Evolutionary conservation across 2,329 filamentous ascomycete genomes (phyloP), one percentile per base, ranked within the genome.

Genomic region (Stylonectria norvegica): DNA sequence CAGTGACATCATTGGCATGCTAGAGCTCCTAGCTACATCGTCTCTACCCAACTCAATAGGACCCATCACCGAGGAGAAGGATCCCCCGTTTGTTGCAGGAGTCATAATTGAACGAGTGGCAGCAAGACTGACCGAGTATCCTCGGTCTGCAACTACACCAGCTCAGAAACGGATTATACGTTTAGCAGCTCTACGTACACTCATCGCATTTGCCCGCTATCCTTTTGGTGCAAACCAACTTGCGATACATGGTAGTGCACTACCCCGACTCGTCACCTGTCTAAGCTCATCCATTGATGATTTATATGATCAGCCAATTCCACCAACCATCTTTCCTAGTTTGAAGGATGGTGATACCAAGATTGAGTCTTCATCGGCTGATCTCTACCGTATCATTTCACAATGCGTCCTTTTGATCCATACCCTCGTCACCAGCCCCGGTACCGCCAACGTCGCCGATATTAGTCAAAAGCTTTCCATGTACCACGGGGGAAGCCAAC

Each of bases 241-340:
- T 7, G 85, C 84, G 0, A 67, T 69, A 5, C 85, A 93, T 60
- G 75, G 76, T 3, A 78, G 76, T 28, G 81, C 81, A 10, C 78
- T 95, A 12, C 88, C 86, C 1, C 79, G 87, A 3, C 68, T 95
- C 0, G 82, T 94, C 18, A 78, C 81, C 18, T 79, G 85, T 4
- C 60, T 79, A 11, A 70, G 68, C 36, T 67, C 63, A 31, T 79
- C 90, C 36, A 83, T 93, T 43, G 85, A 89, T 48, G 80, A 85
- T 49, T 67, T 96, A 15, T 86, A 89, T 57, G 76, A 85, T 43
- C 63, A 77, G 10, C 57, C 62, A 2, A 59, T 78, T 11, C 67
- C 47, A 41, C 69, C 45, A 48, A 75, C 34, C 63, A 70, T 59
- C 58, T 62, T 63, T 3, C 51, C 57, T 4, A 55, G 53, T 16